phyloP scores from a whole-genome alignment of 2,329 filamentous ascomycete species.

The Alternaria sp. region DNA sequence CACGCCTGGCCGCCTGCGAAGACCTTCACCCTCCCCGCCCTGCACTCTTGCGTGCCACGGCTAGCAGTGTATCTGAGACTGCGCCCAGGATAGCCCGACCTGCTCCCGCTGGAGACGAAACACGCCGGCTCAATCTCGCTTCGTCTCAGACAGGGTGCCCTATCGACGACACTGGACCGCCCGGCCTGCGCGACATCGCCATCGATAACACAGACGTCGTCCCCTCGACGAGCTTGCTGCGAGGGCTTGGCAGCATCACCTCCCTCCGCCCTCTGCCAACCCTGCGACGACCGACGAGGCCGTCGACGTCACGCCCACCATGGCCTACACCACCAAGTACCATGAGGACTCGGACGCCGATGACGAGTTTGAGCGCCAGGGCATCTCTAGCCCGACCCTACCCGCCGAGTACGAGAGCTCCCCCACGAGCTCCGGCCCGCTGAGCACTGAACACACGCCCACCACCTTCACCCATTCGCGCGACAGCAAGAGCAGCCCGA shows the following conservation, averaged over 20 bases:
- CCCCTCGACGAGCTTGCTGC: conserved; percentile 25
- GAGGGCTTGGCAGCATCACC: conserved; percentile 34
- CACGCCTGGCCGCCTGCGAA: conserved; percentile 5
- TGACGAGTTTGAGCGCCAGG: conserved; percentile 81
- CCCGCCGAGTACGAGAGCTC: conserved; percentile 71
- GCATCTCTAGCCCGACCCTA: conserved; percentile 68
- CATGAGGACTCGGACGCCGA: conserved; percentile 76
- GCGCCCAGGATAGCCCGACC: conserved; percentile 12
- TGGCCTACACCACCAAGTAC: conserved; percentile 61
- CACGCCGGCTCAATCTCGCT: conserved; percentile 47
- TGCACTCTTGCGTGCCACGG: conserved; percentile 1
- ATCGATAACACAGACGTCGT: conserved; percentile 20
- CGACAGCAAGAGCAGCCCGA: conserved; percentile 70
- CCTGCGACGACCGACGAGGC: conserved; percentile 6
- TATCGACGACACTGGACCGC: conserved; percentile 22
- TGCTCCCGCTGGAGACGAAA: conserved; percentile 32
- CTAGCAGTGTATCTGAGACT: conserved; percentile 33
- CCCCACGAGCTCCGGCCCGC: conserved; percentile 74
- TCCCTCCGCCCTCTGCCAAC: conserved; percentile 16
- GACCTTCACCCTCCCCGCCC: conserved; percentile 11
- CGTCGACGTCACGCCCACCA: conserved; percentile 21
- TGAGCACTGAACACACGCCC: conserved; percentile 76
- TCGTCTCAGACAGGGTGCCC: conserved; percentile 44
- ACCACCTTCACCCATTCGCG: conserved; percentile 74
- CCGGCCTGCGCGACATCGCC: conserved; percentile 17